A percentile compares a stretch with the other conserved stretches of the same genome.
phyloP scores from a whole-genome alignment of 2,329 filamentous ascomycete genomes.

The Trichothecium roseum region DNA sequence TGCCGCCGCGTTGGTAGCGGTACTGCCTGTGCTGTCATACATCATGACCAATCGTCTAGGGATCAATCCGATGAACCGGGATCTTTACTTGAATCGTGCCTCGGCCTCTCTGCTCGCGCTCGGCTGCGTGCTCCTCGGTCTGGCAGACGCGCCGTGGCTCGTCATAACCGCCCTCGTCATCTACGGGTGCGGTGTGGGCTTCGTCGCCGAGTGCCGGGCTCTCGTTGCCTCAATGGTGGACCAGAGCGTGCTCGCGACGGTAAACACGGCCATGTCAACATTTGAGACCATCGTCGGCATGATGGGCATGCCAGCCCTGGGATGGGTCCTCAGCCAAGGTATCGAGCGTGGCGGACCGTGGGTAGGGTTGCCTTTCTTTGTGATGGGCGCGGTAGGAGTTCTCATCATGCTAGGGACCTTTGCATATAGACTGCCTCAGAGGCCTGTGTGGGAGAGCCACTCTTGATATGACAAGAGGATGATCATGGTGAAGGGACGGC shows the following conservation, averaged over 20 bases:
- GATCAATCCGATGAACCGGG: conserved; percentile 23
- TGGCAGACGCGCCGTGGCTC: conserved; percentile 22
- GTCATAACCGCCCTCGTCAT: conserved; percentile 30
- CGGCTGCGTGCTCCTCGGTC: conserved; percentile 25
- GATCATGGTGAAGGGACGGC: too few relatives aligned
- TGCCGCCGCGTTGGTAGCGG: conserved; percentile 23
- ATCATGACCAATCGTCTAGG: conserved; percentile 19
- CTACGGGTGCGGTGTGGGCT: conserved; percentile 33
- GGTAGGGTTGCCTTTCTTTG: conserved; percentile 39
- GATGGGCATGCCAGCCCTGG: conserved; percentile 33
- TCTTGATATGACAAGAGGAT: too few relatives aligned
- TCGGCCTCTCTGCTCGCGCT: conserved; percentile 19
- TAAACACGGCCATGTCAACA: conserved; percentile 42
- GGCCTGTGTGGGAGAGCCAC: too few relatives aligned
- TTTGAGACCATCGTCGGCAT: conserved; percentile 39
- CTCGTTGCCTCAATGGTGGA: conserved; percentile 44
- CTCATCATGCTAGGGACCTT: conserved; percentile 21
- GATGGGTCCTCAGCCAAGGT: conserved; percentile 33
- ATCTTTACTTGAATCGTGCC: conserved; percentile 27
- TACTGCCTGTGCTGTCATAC: conserved; percentile 24
- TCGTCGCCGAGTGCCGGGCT: conserved; percentile 31
- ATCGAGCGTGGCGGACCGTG: conserved; percentile 33
- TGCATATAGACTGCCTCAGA: not conserved
- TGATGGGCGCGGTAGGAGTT: conserved; percentile 17
- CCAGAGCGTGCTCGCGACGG: conserved; percentile 38